Evolutionary conservation across 345 rosid genomes (phyloP).

Genomic region (Euclidium syriacum): DNA sequence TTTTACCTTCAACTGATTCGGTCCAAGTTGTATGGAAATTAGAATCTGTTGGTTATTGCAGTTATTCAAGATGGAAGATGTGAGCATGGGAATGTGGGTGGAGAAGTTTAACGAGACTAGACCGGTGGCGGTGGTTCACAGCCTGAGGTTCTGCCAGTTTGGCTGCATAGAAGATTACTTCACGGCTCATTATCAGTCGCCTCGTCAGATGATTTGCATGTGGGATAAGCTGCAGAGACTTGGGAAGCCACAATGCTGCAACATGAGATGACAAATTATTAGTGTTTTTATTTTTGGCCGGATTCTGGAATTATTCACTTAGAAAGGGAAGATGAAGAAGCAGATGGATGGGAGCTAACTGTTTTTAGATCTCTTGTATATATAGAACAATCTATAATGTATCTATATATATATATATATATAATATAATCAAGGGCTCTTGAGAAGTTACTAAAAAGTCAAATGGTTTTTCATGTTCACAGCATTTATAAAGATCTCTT

Average conservation of each 20-base stretch:
- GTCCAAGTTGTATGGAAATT: too few relatives aligned
- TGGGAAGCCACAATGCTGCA: conserved; percentile 79
- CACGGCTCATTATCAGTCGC: conserved; percentile 95
- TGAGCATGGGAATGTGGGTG: conserved; percentile 99
- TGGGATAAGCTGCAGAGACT: conserved; percentile 65
- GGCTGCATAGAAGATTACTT: conserved; percentile 88
- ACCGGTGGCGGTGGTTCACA: conserved; percentile 70
- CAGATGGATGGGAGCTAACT: conserved; percentile 29
- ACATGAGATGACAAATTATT: conserved; percentile 61
- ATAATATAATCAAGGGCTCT: conserved; percentile 2
- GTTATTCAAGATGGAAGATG: conserved; percentile 99
- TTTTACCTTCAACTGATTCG: too few relatives aligned
- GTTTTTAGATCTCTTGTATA: conserved; percentile 18
- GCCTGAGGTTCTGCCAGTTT: conserved; percentile 84
- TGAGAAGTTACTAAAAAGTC: conserved; percentile 13
- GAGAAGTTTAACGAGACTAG: conserved; percentile 78
- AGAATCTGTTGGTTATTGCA: conserved; percentile 28
- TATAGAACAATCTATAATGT: conserved; percentile 19
- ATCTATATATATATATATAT: conserved; percentile 21
- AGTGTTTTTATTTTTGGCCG: neutral
- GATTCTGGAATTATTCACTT: neutral
- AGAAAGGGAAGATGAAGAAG: conserved; percentile 12
- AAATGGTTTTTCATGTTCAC: neutral
- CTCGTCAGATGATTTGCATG: conserved; percentile 87
- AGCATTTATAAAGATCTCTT: too few relatives aligned